Percentiles rank a stretch among this genome's conserved stretches.
phyloP scores from a whole-genome alignment of 345 rosid genomes.

The Iberis pinnata region DNA sequence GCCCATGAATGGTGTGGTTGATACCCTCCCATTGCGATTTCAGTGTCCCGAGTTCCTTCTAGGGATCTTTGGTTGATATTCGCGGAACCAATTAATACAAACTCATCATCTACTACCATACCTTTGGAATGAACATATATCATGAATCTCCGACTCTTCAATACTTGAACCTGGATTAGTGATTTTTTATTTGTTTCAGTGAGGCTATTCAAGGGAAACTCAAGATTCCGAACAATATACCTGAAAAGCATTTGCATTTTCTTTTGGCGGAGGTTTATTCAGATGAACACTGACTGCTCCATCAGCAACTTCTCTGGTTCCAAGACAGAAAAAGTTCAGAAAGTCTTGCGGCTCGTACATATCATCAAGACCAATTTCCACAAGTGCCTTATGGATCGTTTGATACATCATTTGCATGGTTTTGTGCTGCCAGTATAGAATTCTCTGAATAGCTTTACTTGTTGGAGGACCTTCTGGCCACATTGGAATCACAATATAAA shows the following conservation, averaged over 20 bases:
- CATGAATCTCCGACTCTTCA: constrained; percentile 74
- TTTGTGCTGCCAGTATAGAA: constrained; percentile 91
- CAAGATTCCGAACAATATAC: constrained; percentile 21
- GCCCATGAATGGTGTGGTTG: constrained; percentile 70
- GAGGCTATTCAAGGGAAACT: neutral
- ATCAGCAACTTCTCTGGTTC: constrained; percentile 61
- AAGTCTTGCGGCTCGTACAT: constrained; percentile 77
- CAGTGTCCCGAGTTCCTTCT: constrained; percentile 92
- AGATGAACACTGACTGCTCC: constrained; percentile 26
- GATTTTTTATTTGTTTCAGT: constrained; percentile 1
- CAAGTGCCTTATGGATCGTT: constrained; percentile 67
- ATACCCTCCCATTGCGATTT: constrained; percentile 95
- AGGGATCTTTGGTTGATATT: constrained; percentile 92
- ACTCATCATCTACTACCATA: constrained; percentile 91
- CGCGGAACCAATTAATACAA: constrained; percentile 79
- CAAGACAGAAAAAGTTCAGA: constrained; percentile 89
- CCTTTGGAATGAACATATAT: constrained; percentile 93
- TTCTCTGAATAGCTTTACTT: constrained; percentile 53
- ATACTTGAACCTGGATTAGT: constrained; percentile 42
- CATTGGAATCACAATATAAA: constrained; percentile 90
- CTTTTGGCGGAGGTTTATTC: constrained; percentile 30
- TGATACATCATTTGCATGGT: constrained; percentile 98
- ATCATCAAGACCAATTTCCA: constrained; percentile 67
- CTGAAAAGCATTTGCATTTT: constrained; percentile 36
- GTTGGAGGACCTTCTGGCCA: constrained; percentile 94